Conservation (phyloP, 2,329 filamentous ascomycete genomes). For the Didymellaceae sp. region DNA sequence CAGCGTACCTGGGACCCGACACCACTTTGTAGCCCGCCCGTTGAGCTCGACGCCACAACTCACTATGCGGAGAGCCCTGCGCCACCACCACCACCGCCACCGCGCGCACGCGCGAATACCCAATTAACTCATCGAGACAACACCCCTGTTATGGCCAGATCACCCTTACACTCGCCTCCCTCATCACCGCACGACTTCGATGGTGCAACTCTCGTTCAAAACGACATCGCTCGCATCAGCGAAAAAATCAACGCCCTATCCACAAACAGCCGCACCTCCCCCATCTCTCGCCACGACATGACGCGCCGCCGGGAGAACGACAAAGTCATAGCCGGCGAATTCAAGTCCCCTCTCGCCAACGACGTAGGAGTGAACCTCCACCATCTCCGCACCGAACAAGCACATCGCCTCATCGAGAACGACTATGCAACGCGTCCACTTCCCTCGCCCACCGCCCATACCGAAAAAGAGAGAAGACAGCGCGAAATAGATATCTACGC, state of each 20-base stretch:
- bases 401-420: background rate
- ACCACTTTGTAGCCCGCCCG: conserved; percentile 28
- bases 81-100: background rate
- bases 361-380: background rate
- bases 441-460: background rate
- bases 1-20: conserved; percentile 40
- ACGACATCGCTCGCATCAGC: conserved; percentile 39
- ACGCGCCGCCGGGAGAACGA: conserved; percentile 38
- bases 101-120: background rate
- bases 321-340: conserved; percentile 37
- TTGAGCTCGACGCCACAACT: conserved; percentile 41
- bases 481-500: background rate
- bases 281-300: conserved; percentile 23
- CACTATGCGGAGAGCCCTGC: no score
- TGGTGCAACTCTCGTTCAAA: conserved; percentile 30
- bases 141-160: no score
- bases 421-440: background rate
- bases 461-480: background rate
- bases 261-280: conserved; percentile 18
- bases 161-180: conserved; percentile 18
- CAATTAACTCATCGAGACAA: no score
- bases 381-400: conserved; percentile 3
- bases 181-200: conserved; percentile 24
- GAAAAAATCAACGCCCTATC: conserved; percentile 44
- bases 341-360: conserved; percentile 22